Conservation (phyloP, 768 basidiomycete species). For the Podaxis mareebaensis region DNA sequence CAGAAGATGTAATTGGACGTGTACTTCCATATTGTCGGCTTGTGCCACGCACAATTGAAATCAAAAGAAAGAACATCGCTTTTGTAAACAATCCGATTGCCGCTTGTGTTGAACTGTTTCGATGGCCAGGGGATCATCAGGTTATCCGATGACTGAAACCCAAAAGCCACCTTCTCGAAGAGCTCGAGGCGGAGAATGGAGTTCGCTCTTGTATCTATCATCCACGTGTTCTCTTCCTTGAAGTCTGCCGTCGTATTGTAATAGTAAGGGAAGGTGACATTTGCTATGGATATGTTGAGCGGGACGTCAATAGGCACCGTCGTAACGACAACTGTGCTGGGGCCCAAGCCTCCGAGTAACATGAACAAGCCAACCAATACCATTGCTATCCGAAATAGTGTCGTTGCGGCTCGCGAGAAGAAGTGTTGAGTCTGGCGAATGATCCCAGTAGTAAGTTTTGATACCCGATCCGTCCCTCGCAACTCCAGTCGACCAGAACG, state of each 20-base stretch:
- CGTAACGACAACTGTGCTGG: not conserved
- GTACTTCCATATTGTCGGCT: not conserved
- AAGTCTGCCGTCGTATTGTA: not conserved
- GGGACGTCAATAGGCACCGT: not conserved
- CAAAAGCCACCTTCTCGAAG: slow-evolving; percentile 2
- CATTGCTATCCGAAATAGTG: not conserved
- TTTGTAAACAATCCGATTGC: not conserved
- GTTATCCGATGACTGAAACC: not conserved
- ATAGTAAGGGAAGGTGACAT: not conserved
- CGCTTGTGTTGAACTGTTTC: not conserved
- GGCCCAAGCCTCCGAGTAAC: not conserved
- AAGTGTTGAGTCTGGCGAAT: not conserved
- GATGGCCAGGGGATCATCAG: slow-evolving; percentile 6
- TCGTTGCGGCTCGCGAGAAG: not conserved
- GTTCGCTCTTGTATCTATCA: not conserved
- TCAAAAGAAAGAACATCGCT: slow-evolving; percentile 3
- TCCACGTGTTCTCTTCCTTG: not conserved
- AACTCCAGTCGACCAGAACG: not conserved
- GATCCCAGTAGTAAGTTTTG: not conserved
- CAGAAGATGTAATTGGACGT: not conserved
- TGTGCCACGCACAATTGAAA: not conserved
- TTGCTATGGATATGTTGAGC: not conserved
- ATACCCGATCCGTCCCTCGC: not conserved
- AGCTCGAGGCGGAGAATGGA: slow-evolving; percentile 3
- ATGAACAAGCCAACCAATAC: not conserved